phyloP scores from a whole-genome alignment of 805 yeast genomes.

The Wickerhamomyces pijperi region DNA sequence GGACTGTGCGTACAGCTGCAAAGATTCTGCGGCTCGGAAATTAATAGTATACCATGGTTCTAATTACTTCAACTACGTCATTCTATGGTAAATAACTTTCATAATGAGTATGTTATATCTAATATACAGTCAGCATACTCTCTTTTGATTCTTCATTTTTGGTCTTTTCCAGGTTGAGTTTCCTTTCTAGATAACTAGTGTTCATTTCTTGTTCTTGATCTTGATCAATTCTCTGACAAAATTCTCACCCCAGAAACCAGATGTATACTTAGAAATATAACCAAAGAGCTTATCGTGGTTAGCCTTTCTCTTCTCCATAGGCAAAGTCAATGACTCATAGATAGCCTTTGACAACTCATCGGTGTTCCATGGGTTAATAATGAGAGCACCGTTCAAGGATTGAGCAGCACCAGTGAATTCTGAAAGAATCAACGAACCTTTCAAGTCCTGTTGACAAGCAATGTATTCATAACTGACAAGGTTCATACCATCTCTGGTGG shows the following conservation, averaged over 20 bases:
- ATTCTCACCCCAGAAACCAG: constrained; percentile 94
- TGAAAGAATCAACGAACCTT: constrained; percentile 79
- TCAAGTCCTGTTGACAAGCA: constrained; percentile 81
- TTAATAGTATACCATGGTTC: no score
- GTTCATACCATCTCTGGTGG: constrained; percentile 98
- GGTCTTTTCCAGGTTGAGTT: no score
- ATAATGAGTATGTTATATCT: no score
- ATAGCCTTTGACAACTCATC: constrained; percentile 86
- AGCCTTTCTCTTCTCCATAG: constrained; percentile 65
- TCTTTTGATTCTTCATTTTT: no score
- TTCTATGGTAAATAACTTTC: no score
- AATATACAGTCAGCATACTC: no score
- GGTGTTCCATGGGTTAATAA: constrained; percentile 97
- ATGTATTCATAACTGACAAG: constrained; percentile 92
- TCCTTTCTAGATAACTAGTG: no score
- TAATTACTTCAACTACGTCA: no score
- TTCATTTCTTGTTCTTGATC: constrained; percentile 13
- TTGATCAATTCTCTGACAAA: constrained; percentile 78
- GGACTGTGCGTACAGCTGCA: no score
- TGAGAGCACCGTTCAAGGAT: constrained; percentile 83
- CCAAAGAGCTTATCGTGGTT: constrained; percentile 78
- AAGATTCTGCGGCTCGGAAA: no score
- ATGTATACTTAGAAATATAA: constrained; percentile 87
- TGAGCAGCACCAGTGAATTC: constrained; percentile 99
- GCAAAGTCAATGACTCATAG: constrained; percentile 75